Percentiles rank a stretch among this genome's conserved stretches.
These are phyloP conservation scores for Solanum arcanum DNA, from an alignment of 257 asterid genomes.

Conservation along the genomic window DNA sequence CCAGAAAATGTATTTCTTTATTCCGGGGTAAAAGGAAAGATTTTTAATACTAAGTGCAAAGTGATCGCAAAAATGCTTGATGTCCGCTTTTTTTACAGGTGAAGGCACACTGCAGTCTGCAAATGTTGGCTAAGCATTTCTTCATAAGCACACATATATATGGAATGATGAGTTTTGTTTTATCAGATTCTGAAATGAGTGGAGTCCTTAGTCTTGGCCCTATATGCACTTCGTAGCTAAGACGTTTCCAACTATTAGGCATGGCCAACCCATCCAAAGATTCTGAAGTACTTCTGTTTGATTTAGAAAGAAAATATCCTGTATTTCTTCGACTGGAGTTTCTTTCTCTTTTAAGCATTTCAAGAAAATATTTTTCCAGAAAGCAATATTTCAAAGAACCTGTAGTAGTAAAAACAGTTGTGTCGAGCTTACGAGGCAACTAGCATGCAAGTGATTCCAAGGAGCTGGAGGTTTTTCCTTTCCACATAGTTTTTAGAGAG, in stretches of 20 bases:
- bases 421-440: slow-evolving; percentile 70
- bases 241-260: not conserved
- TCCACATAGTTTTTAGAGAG: slow-evolving; percentile 55
- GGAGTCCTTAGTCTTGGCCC: not conserved
- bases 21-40: not conserved
- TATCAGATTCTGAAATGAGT: not conserved
- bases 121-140: not conserved
- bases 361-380: not conserved
- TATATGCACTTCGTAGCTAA: not conserved
- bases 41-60: not conserved
- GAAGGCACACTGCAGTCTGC: not conserved
- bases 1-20: not conserved
- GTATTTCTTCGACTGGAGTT: not conserved
- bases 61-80: not conserved
- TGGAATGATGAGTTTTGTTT: not conserved
- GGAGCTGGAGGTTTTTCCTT: slow-evolving; percentile 68
- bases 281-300: not conserved
- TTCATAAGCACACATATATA: not conserved
- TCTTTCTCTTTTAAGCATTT: not conserved
- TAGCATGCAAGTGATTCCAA: slow-evolving; percentile 87
- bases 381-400: not conserved
- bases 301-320: not conserved
- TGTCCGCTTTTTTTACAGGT: not conserved
- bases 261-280: not conserved
- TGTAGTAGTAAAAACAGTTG: not conserved